These are phyloP conservation scores for Beauveria pseudobassiana DNA, from an alignment of 2,329 filamentous ascomycete species.

Conservation along the genomic window DNA sequence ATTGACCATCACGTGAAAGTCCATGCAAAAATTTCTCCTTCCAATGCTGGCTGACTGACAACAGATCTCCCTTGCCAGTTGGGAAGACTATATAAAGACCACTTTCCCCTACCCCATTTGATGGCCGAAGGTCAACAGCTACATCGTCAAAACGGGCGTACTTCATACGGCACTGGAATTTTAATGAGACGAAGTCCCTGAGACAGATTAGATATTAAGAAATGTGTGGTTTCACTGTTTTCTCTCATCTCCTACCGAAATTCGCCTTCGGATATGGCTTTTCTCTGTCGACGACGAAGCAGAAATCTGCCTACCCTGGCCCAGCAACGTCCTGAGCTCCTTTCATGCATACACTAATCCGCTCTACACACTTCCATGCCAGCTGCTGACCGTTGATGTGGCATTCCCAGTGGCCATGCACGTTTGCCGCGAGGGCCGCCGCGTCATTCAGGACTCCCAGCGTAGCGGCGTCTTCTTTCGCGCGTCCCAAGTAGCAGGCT, in stretches of 20 bases:
- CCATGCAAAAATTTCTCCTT: not conserved
- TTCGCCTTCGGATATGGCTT: constrained; percentile 2
- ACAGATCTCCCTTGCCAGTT: not conserved
- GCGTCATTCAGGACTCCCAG: no score
- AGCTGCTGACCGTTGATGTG: constrained; percentile 6
- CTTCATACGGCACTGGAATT: not conserved
- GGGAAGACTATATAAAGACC: not conserved
- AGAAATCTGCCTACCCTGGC: constrained; percentile 7
- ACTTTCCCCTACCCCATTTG: not conserved
- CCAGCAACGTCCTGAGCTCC: not conserved
- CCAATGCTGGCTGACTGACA: not conserved
- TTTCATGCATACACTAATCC: not conserved
- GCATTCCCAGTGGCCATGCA: constrained; percentile 1
- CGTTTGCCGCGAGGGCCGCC: no score
- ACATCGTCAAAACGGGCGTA: not conserved
- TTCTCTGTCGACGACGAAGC: not conserved
- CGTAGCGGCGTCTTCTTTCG: no score
- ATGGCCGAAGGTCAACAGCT: not conserved
- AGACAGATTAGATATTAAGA: not conserved
- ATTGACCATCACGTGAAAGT: not conserved
- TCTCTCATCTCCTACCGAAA: not conserved
- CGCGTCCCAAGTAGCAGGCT: no score
- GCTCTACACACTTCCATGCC: not conserved
- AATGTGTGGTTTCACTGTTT: not conserved
- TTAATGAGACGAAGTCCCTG: not conserved